Base-by-base conservation (phyloP, 2,329 filamentous ascomycete species). In the Penicillium sp. region DNA sequence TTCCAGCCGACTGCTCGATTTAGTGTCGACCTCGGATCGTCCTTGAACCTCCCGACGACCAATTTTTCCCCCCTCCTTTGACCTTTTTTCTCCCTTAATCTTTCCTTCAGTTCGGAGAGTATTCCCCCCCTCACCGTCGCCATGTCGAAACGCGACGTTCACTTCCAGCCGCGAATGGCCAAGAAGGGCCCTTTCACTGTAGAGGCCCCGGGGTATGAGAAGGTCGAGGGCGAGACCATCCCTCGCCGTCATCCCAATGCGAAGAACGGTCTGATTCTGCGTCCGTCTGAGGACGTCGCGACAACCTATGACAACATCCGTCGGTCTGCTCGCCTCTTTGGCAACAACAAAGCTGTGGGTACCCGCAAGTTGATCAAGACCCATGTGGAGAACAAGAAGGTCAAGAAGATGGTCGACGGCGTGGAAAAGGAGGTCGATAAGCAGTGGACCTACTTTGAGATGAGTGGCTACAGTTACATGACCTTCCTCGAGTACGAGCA, bases 371-470 rank as follows among this genome's bases (percentile, higher is more conserved):
- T 95, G 49, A 69, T 95, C 70, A 77, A 84, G 69, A 82, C 84
- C 40, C 89, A 95, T 70, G 81, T 81, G 61, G 90, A 95, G 76
- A 84, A 80, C 59, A 95, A 91, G 76, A 93, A 89, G 78, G 75
- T 95, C 58, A 86, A 90, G 78, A 95, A 94, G 79, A 78, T 88
- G 43, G 75, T 95, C 49, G 87, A 94, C 63, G 90, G 90, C 58
- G 79, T 86, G 66, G 79, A 89, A 68, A 76, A 78, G 55, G 81
- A 90, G 72, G 82, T 93, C 32, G 87, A 94, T 54, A 95, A 95
- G 81, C 82, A 91, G 68, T 95, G 90, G 90, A 83, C 84, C 45
- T 94, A 84, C 72, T 94, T 88, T 59, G 90, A 95, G 77, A 82
- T 94, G 57, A 84, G 85, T 52, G 75, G 76, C 42, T 95, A 86